Percentiles rank a stretch among this genome's conserved stretches.
phyloP scores from a whole-genome alignment of 176 grass and related monocot species.

The Avena eriantha region DNA sequence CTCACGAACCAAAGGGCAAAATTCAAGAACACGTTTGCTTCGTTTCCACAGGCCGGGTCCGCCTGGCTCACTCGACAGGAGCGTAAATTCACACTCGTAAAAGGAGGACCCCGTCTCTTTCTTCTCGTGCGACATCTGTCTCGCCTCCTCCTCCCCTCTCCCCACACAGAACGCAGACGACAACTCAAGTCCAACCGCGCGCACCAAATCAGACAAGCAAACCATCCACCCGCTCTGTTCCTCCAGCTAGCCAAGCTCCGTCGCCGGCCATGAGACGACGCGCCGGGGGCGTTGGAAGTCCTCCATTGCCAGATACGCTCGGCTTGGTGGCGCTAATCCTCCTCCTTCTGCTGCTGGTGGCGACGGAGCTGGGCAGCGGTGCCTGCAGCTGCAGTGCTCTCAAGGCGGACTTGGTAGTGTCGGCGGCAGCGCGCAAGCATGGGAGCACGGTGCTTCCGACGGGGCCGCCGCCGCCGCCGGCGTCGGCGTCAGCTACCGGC shows the following conservation, averaged over 20 bases:
- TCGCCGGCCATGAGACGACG: conserved; percentile 42
- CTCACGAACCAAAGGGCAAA: neutral
- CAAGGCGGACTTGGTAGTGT: neutral
- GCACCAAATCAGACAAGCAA: neutral
- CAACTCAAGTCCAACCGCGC: neutral
- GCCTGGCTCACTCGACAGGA: conserved; percentile 22
- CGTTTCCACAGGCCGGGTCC: neutral
- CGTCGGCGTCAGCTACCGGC: neutral
- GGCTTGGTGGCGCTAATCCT: conserved; percentile 18
- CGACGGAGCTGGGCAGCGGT: conserved; percentile 34
- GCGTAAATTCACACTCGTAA: conserved; percentile 34
- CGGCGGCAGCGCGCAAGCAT: neutral
- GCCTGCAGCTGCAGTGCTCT: conserved; percentile 34
- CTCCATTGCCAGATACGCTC: conserved; percentile 37
- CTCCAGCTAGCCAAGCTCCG: conserved; percentile 8
- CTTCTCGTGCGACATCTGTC: conserved; percentile 18
- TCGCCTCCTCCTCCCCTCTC: neutral
- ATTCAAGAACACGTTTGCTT: conserved; percentile 15
- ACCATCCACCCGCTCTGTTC: conserved; percentile 25
- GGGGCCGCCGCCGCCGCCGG: neutral
- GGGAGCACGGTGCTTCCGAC: neutral
- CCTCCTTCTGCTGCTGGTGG: conserved; percentile 9
- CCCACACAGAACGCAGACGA: neutral
- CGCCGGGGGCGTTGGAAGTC: neutral
- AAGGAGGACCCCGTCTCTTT: conserved; percentile 8